phyloP scores from a whole-genome alignment of 2,329 filamentous ascomycete species.

The Zopfia rhizophila region DNA sequence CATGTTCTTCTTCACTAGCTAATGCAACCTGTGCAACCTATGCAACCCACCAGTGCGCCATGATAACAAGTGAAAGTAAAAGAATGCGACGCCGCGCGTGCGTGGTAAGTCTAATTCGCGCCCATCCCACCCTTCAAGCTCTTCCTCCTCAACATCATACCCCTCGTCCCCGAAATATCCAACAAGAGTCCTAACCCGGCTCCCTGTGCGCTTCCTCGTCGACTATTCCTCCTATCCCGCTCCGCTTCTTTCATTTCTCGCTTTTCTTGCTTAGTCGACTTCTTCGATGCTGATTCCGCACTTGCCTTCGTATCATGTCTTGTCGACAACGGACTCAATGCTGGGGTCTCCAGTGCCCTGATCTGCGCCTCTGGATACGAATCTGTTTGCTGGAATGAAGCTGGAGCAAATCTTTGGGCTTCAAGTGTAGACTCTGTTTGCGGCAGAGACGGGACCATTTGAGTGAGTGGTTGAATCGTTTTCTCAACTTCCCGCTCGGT shows the following conservation, averaged over 20 bases:
- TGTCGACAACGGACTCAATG: conserved; percentile 17
- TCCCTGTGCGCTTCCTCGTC: conserved; percentile 30
- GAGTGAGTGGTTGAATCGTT: conserved; percentile 11
- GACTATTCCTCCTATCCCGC: conserved; percentile 16
- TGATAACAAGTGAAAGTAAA: no score
- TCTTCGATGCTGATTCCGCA: neutral
- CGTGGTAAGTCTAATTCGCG: neutral
- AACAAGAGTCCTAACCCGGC: conserved; percentile 25
- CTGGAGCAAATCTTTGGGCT: conserved; percentile 7
- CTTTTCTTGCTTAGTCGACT: conserved; percentile 18
- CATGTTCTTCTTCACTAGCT: no score
- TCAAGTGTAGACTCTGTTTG: conserved; percentile 17
- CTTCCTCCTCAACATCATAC: conserved; percentile 41
- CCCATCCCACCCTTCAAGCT: conserved; percentile 11
- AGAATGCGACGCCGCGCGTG: neutral
- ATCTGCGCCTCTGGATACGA: conserved; percentile 24
- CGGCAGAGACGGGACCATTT: conserved; percentile 9
- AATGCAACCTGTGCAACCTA: no score
- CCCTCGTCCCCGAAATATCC: conserved; percentile 44
- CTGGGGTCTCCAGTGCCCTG: conserved; percentile 9
- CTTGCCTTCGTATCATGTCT: conserved; percentile 7
- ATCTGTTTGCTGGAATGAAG: conserved; percentile 7
- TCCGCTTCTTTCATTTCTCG: conserved; percentile 19
- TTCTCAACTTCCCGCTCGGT: conserved; percentile 18
- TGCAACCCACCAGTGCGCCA: no score